These are phyloP conservation scores for Leccinum longicurvipes DNA, from an alignment of 768 basidiomycete species.

Conservation along the genomic window DNA sequence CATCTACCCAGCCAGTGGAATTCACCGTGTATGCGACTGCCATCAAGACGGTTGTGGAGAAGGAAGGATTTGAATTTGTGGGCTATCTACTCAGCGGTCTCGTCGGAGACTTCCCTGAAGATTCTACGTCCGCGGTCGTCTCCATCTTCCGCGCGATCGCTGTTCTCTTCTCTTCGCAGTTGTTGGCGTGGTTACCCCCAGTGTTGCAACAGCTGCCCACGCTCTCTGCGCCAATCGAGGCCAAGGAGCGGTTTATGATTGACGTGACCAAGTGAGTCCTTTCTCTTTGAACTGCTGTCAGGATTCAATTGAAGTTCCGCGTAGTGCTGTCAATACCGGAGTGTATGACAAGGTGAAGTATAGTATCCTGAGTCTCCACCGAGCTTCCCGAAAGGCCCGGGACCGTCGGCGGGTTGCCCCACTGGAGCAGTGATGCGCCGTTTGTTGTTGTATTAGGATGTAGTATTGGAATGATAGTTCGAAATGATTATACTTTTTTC, in stretches of 20 bases:
- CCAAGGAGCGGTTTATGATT: constrained; percentile 67
- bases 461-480: constrained; percentile 14
- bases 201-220: constrained; percentile 70
- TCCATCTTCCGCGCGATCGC: constrained; percentile 73
- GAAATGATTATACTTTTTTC: constrained; percentile 16
- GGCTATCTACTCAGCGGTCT: constrained; percentile 72
- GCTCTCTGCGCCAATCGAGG: constrained; percentile 54
- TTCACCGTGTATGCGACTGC: constrained; percentile 58
- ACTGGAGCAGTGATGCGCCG: constrained; percentile 24
- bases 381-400: constrained; percentile 70
- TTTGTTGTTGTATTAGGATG: constrained; percentile 6
- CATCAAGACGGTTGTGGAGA: constrained; percentile 59
- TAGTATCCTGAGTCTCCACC: constrained; percentile 64
- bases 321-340: constrained; percentile 59
- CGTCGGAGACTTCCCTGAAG: constrained; percentile 86
- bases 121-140: constrained; percentile 67
- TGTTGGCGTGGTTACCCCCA: constrained; percentile 69
- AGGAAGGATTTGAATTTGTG: constrained; percentile 71
- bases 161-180: constrained; percentile 61
- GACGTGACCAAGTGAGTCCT: constrained; percentile 70
- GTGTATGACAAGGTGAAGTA: constrained; percentile 84
- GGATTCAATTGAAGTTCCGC: neutral
- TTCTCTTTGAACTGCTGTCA: neutral
- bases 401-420: constrained; percentile 49
- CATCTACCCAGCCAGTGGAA: constrained; percentile 52